phyloP scores from a whole-genome alignment of 306 rosid genomes.

The Echinosophora koreensis region DNA sequence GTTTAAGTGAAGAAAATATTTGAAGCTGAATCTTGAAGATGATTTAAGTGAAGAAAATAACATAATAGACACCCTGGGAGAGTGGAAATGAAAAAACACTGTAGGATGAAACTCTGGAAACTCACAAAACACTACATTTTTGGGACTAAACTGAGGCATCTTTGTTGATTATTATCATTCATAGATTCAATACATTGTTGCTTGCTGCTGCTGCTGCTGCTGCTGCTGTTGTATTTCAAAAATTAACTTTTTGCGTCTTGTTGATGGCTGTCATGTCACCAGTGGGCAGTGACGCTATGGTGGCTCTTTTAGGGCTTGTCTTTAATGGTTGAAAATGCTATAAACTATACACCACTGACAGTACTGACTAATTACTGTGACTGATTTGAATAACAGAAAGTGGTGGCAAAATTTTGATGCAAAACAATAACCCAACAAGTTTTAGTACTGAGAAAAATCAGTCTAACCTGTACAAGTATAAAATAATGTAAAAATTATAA shows the following conservation, averaged over 20 bases:
- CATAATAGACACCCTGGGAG: neutral
- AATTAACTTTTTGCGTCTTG: neutral
- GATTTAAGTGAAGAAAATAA: neutral
- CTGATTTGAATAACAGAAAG: conserved; percentile 20
- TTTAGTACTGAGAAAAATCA: neutral
- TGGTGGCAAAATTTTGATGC: neutral
- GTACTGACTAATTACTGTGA: neutral
- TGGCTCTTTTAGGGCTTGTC: conserved; percentile 7
- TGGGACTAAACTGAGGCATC: neutral
- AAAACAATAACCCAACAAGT: neutral
- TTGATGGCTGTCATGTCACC: neutral
- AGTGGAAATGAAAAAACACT: neutral
- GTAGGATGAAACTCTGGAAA: conserved; percentile 1
- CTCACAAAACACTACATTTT: neutral
- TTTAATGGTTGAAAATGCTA: neutral
- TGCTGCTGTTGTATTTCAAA: neutral
- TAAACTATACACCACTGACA: neutral
- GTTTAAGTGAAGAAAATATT: too few species aligned
- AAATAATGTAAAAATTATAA: conserved; percentile 4
- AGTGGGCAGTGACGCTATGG: neutral
- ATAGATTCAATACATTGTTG: neutral
- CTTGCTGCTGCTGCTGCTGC: too few species aligned
- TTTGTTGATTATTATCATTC: conserved; percentile 11
- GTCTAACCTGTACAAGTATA: neutral
- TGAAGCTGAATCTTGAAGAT: neutral